phyloP scores from a whole-genome alignment of 2,329 filamentous ascomycete genomes.

The Trichoderma simmonsii region DNA sequence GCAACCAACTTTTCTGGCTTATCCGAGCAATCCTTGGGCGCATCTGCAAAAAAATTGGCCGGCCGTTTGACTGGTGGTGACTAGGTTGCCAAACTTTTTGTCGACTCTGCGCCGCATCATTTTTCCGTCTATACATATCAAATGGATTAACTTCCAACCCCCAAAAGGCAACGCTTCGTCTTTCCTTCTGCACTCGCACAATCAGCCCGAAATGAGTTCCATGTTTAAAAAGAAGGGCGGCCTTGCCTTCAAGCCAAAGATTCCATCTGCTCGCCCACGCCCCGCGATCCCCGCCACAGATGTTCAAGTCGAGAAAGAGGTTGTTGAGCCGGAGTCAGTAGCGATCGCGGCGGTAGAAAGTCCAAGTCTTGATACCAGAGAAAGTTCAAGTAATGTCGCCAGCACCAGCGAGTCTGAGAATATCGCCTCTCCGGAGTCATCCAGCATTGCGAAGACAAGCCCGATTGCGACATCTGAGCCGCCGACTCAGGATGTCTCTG shows the following conservation, averaged over 20 bases:
- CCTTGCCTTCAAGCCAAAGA: constrained; percentile 68
- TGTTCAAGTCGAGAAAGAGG: constrained; percentile 10
- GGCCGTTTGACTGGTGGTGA: background rate
- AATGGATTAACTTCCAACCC: background rate
- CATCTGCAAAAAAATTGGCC: constrained; percentile 10
- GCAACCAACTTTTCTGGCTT: constrained; percentile 13
- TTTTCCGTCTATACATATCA: background rate
- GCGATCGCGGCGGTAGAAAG: background rate
- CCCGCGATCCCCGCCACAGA: constrained; percentile 39
- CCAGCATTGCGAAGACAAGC: background rate
- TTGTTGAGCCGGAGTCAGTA: background rate
- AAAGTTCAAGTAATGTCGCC: background rate
- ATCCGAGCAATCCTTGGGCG: constrained; percentile 11
- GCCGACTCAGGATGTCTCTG: background rate
- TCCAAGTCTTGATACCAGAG: background rate
- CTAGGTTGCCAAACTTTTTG: background rate
- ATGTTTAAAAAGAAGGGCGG: constrained; percentile 66
- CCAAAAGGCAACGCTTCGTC: background rate
- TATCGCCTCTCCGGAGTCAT: background rate
- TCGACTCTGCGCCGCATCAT: background rate
- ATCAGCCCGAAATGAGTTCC: constrained; percentile 52
- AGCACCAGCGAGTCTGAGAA: constrained; percentile 7
- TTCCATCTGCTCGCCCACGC: constrained; percentile 53
- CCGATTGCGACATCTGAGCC: background rate
- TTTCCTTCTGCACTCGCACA: background rate